Percentiles rank a stretch among this genome's conserved stretches.
Evolutionary conservation across 805 yeast species (phyloP).

Genomic region (Suhomyces sp.): DNA sequence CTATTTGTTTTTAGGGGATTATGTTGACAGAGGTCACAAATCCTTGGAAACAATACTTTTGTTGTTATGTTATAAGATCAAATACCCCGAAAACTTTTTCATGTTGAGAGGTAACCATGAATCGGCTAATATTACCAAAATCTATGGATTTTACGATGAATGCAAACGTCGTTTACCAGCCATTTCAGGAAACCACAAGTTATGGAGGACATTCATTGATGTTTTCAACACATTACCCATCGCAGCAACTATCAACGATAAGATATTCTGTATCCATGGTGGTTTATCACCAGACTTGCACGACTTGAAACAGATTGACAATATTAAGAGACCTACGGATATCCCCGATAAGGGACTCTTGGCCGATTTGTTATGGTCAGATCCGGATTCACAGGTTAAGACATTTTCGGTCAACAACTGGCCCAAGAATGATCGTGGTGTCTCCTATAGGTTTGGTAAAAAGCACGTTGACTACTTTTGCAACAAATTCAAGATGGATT

Average conservation of each 20-base stretch:
- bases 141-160: slow-evolving; percentile 61
- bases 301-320: slow-evolving; percentile 64
- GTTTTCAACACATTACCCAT: slow-evolving; percentile 58
- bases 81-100: slow-evolving; percentile 59
- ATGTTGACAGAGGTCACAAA: slow-evolving; percentile 59
- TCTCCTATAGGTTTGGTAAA: slow-evolving; percentile 72
- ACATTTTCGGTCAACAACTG: slow-evolving; percentile 48
- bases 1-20: slow-evolving; percentile 56
- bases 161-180: slow-evolving; percentile 50
- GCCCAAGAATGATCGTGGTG: slow-evolving; percentile 84
- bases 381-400: slow-evolving; percentile 55
- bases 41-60: slow-evolving; percentile 54
- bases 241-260: slow-evolving; percentile 60
- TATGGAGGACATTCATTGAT: slow-evolving; percentile 54
- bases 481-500: slow-evolving; percentile 64
- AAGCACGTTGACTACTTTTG: slow-evolving; percentile 71
- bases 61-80: slow-evolving; percentile 52
- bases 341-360: slow-evolving; percentile 76
- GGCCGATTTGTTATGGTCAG: slow-evolving; percentile 81
- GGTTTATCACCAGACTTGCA: slow-evolving; percentile 73
- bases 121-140: slow-evolving; percentile 55
- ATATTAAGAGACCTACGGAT: slow-evolving; percentile 76
- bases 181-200: slow-evolving; percentile 29
- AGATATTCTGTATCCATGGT: slow-evolving; percentile 61
- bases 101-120: slow-evolving; percentile 61